These are phyloP conservation scores for Trypanosoma melophagium DNA, from an alignment of 208 protist genomes.

Conservation along the genomic window DNA sequence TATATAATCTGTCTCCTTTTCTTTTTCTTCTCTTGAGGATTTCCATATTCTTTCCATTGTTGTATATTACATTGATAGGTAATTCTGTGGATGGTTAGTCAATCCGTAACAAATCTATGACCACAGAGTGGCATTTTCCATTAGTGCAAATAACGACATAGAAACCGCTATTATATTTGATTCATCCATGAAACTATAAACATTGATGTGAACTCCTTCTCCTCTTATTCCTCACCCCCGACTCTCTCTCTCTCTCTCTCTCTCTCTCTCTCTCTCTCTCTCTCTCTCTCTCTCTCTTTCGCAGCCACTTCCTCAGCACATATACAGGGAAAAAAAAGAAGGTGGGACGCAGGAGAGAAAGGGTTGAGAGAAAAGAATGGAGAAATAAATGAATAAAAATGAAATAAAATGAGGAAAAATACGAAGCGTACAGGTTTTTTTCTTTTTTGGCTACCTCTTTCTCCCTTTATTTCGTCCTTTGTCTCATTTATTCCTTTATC, in stretches of 20 bases:
- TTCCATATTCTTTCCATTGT: not conserved
- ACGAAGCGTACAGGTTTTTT: not conserved
- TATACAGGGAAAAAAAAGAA: not conserved
- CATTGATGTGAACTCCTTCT: not conserved
- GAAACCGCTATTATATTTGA: not conserved
- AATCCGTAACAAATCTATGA: too few species aligned
- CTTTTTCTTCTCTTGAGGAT: not conserved
- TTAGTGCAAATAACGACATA: not conserved
- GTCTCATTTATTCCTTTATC: too few species aligned
- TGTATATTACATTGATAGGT: not conserved
- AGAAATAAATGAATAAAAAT: constrained; percentile 24
- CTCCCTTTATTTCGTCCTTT: too few species aligned
- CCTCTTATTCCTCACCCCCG: not conserved
- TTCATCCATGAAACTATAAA: not conserved
- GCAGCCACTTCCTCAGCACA: not conserved
- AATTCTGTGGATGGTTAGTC: too few species aligned
- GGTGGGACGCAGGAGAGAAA: not conserved
- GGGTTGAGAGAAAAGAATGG: not conserved
- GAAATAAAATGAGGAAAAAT: constrained; percentile 10
- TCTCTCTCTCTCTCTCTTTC: not conserved
- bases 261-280: not conserved
- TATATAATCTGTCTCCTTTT: not conserved
- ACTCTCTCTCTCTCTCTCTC: not conserved
- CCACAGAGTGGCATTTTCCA: not conserved
- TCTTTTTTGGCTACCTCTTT: not conserved